Evolutionary conservation across 116 monocot genomes (phyloP).

Genomic region (Posidonia oceanica): DNA sequence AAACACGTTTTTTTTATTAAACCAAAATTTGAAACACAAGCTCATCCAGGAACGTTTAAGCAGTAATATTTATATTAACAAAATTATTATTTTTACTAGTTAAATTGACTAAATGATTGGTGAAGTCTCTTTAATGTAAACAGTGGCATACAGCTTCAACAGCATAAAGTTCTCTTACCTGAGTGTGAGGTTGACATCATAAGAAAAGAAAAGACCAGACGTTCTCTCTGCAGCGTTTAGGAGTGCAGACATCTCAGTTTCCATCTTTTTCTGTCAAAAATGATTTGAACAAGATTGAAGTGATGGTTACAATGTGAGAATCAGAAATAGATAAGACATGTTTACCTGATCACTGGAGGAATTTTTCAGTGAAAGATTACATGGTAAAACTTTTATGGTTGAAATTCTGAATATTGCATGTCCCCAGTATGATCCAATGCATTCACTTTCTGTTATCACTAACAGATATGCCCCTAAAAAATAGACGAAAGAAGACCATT

Average conservation of each 20-base stretch:
- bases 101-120: too few species aligned
- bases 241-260: constrained; percentile 67
- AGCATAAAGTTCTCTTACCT: constrained; percentile 30
- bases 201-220: constrained; percentile 90
- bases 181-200: constrained; percentile 92
- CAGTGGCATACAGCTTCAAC: background rate
- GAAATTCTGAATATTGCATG: constrained; percentile 78
- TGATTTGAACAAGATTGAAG: background rate
- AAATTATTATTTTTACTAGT: too few species aligned
- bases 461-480: constrained; percentile 68
- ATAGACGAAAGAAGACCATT: background rate
- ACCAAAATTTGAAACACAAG: too few species aligned
- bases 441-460: constrained; percentile 65
- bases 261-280: constrained; percentile 74
- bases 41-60: too few species aligned
- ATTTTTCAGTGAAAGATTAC: constrained; percentile 51
- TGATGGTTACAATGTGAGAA: background rate
- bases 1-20: too few species aligned
- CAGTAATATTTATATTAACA: too few species aligned
- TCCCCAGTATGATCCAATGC: constrained; percentile 76
- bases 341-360: constrained; percentile 51
- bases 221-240: constrained; percentile 68
- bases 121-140: background rate
- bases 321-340: constrained; percentile 4
- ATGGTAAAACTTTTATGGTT: constrained; percentile 64